Base-by-base conservation (phyloP, 1,284 basidiomycete genomes). In the Pseudozyma flocculosa region DNA sequence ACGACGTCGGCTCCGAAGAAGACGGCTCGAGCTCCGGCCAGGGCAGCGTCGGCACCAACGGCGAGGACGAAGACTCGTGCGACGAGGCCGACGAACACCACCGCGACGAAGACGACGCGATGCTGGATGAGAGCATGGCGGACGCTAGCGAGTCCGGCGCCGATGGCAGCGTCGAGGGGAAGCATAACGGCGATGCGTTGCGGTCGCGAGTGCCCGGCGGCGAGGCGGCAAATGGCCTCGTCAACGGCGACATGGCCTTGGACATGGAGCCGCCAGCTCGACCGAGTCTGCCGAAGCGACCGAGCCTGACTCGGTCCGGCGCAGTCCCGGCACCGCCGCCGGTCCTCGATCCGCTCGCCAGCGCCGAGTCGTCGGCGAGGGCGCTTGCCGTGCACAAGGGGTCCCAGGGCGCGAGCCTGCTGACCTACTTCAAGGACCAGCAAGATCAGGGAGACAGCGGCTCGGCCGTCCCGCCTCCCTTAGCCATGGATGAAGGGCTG, bases 1-100 rank as follows among this genome's bases (percentile, higher is more conserved):
- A 78, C 46, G 73, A 74, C 45, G 63, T 76, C 14, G 73, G 75
- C 22, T 78, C 75, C 14, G 75, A 78, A 39, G 71, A 61, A 17
- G 71, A 77, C 36, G 73, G 72, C 19, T 73, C 70, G 21, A 70
- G 67, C 18, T 68, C 72, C 2, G 72, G 67, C 21, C 32, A 59
- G 19, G 72, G 68, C 44, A 70, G 69, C 42, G 63, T 67, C 2
- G 72, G 69, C 40, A 71, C 67, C 26, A 65, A 65, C 34, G 62
- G 68, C 41, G 70, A 66, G 24, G 68, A 68, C n/a, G 65, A 58
- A 4, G 51, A 61, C n/a, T 22, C 26, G 14, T n/a, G 30, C 11
- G 55, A 52, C 30, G 55, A 41, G 10, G 60, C 30, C 15, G 50
- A 54, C 10, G 55, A 36, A 8, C 44, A 43, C 45, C 52, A 65